Conservation (phyloP, 495 filamentous ascomycete species). For the Aspergillus kassunensis region DNA sequence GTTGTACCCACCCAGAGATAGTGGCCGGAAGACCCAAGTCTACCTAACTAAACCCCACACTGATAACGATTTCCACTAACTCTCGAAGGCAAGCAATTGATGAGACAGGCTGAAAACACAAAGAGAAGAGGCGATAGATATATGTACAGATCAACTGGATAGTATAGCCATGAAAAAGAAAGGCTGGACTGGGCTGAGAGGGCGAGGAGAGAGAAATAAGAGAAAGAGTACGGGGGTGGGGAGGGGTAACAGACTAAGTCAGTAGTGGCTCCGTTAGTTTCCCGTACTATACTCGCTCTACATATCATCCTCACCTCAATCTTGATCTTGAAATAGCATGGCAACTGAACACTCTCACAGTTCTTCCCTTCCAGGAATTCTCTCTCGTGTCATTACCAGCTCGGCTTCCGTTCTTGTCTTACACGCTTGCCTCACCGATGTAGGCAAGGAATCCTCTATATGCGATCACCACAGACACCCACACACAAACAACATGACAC, state of each 20-base stretch:
- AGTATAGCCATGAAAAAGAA: neutral
- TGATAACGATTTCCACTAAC: neutral
- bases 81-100: neutral
- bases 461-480: neutral
- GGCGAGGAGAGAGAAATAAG: constrained; percentile 10
- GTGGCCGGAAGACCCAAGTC: constrained; percentile 5
- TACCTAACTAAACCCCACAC: neutral
- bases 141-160: neutral
- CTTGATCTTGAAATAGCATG: neutral
- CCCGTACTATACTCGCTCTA: neutral
- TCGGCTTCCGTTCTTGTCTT: constrained; percentile 5
- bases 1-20: constrained; percentile 10
- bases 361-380: neutral
- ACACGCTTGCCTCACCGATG: neutral
- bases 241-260: constrained; percentile 20
- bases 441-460: neutral
- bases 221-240: constrained; percentile 23
- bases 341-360: neutral
- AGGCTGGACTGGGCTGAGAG: neutral
- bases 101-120: neutral
- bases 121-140: constrained; percentile 8
- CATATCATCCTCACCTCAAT: neutral
- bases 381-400: neutral
- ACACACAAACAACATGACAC: neutral
- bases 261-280: constrained; percentile 10